Evolutionary conservation across 139 green algal genomes (phyloP).

Genomic region (Spirogloea muscicola): DNA sequence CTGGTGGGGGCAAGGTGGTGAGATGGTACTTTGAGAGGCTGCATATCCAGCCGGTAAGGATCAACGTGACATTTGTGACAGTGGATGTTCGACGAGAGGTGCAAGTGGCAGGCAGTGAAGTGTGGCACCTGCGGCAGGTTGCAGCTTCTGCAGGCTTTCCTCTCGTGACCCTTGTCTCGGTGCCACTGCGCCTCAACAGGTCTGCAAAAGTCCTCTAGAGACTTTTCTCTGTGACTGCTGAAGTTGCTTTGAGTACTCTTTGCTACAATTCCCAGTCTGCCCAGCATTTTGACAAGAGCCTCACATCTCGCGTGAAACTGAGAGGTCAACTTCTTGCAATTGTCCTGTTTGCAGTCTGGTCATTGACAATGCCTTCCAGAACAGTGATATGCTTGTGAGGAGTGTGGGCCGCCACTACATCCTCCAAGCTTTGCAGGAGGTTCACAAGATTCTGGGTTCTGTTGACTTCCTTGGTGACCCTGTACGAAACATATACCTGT

Average conservation of each 20-base stretch:
- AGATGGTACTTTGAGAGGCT: slow-evolving; percentile 47
- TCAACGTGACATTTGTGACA: slow-evolving; percentile 58
- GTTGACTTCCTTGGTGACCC: slow-evolving; percentile 51
- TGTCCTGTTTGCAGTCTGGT: slow-evolving; percentile 25
- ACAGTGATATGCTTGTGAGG: slow-evolving; percentile 15
- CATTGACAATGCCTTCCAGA: slow-evolving; percentile 29
- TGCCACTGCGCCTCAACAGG: slow-evolving; percentile 54
- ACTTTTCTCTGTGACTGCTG: too few relatives aligned
- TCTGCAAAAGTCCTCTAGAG: too few relatives aligned
- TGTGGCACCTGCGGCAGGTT: background rate
- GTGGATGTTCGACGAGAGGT: too few relatives aligned
- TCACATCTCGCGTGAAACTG: too few relatives aligned
- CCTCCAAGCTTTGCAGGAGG: slow-evolving; percentile 24
- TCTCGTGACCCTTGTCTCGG: slow-evolving; percentile 53
- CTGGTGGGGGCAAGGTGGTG: too few relatives aligned
- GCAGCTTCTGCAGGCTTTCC: slow-evolving; percentile 27
- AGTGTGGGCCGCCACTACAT: slow-evolving; percentile 24
- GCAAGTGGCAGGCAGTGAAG: too few relatives aligned
- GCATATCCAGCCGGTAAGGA: slow-evolving; percentile 48
- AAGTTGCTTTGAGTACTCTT: too few relatives aligned
- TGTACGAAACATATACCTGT: too few relatives aligned
- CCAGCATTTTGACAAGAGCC: too few relatives aligned
- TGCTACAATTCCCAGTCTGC: too few relatives aligned
- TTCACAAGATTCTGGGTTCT: slow-evolving; percentile 56
- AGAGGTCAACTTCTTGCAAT: too few relatives aligned